Evolutionary conservation across 2,329 filamentous ascomycete species (phyloP), one percentile per base, ranked within the genome.

Genomic region (Chaetomiaceae sp.): DNA sequence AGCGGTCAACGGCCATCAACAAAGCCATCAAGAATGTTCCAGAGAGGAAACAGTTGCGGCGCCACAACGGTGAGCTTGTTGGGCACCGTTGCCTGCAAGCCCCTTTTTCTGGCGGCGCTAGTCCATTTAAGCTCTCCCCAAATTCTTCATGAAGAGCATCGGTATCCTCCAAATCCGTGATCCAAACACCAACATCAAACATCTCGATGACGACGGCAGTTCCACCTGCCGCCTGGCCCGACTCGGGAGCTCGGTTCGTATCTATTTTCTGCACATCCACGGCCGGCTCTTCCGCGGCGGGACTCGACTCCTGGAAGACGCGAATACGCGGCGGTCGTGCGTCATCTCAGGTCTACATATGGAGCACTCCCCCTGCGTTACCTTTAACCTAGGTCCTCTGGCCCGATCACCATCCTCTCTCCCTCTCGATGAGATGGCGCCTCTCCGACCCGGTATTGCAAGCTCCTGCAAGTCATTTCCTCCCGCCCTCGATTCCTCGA

Each of bases 11-110:
- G n/a, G n/a, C n/a, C n/a, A n/a, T n/a, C n/a, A n/a, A n/a, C n/a
- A n/a, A n/a, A n/a, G n/a, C n/a, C n/a, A n/a, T n/a, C n/a, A n/a
- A n/a, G 27, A 31, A 31, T 31, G 27, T 31, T 34, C 19, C 39
- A 23, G 22, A 43, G n/a, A 20, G 54, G 54, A 50, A 56, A 50
- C 45, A 43, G 39, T 56, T 56, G 54, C 54, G 54, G 22, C 15
- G 22, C 44, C 44, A 43, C 36, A 42, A 23, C 19, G 36, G 20
- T 31, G 27, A 31, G 27, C 44, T 37, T 48, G 44, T 43, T 44
- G 37, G 45, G 51, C 51, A 17, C 19, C 15, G 38, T 25, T 33
- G 34, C 34, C 39, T 54, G 33, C 46, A 34, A 54, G 40, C 33
- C 45, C 47, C 46, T 29, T 47, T 48, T 39, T 40, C n/a, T 15